Base-by-base conservation (phyloP, 2,329 filamentous ascomycete species). In the Colletotrichum kahawae region DNA sequence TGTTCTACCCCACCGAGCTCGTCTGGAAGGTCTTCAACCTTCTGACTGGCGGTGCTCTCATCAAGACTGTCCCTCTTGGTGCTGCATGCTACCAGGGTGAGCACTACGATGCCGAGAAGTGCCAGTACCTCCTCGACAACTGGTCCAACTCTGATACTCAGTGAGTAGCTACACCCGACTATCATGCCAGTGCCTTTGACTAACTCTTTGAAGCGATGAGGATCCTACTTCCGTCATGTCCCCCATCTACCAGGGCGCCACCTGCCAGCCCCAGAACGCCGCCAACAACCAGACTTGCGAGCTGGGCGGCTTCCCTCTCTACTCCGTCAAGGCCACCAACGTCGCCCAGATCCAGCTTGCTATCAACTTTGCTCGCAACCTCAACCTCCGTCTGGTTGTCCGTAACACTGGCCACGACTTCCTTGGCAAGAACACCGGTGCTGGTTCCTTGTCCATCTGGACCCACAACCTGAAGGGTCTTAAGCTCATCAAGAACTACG, bases 351-450 rank as follows among this genome's bases (percentile, higher is more conserved):
- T 89, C 48, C 87, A 88, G 80, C 81, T 86, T 3, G 83, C 86
- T 1, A 79, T 89, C 56, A 87, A 87, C 75, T 87, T 89, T 76
- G 87, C 88, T 16, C 83, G 84, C 9, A 83, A 83, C 31, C 78
- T 82, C 9, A 88, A 89, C 78, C 82, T 90, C 56, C 88, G 88
- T 4, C 80, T 90, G n/a, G 85, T 90, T 56, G 82, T 90, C 67
- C 85, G 85, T 73, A 89, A 90, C 81, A 91, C 88, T 0, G 89
- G 88, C 33, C 89, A 91, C 77, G 88, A 90, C 77, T 90, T 88
- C 77, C 82, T 84, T 43, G 90, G 89, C 31, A 88, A 87, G 70
- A 89, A 86, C 0, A 89, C 89, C 1, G 90, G 89, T 13, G 84
- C 87, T 1, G 88, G 89, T 14, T 84, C 86, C 1, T 77, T 90